phyloP scores from a whole-genome alignment of 495 filamentous ascomycete species.

The Aspergillus saccharolyticus region DNA sequence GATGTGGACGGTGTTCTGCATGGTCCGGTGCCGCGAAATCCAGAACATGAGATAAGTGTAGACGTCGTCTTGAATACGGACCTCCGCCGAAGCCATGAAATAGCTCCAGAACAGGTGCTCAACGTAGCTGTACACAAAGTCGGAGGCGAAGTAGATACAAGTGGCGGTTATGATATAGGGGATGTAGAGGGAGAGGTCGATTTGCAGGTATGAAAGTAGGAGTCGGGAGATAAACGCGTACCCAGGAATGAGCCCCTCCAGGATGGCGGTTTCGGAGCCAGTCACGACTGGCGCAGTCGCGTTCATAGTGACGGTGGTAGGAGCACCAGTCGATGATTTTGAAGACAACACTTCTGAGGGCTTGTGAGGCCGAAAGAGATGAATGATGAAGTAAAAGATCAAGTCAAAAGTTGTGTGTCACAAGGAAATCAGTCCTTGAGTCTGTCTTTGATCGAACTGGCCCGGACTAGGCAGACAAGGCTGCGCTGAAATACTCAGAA shows the following conservation, averaged over 20 bases:
- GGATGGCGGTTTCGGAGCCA: conserved; percentile 39
- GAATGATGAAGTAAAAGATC: not conserved
- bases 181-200: conserved; percentile 70
- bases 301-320: conserved; percentile 16
- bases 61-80: conserved; percentile 62
- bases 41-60: conserved; percentile 68
- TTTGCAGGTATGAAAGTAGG: conserved; percentile 53
- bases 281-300: conserved; percentile 11
- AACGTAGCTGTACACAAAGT: conserved; percentile 45
- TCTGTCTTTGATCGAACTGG: no score
- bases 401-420: not conserved
- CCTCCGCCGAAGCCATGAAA: conserved; percentile 53
- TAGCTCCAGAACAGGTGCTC: conserved; percentile 27
- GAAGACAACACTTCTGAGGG: not conserved
- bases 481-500: not conserved
- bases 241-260: conserved; percentile 71
- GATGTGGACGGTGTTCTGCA: conserved; percentile 52
- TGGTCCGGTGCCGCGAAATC: conserved; percentile 57
- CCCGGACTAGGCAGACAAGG: not conserved
- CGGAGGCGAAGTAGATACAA: conserved; percentile 44
- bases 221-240: conserved; percentile 60
- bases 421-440: not conserved
- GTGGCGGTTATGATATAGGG: conserved; percentile 52
- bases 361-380: no score
- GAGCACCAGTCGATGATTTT: not conserved